Percentiles rank a stretch among this genome's conserved stretches.
Conservation (phyloP, 2,329 filamentous ascomycete species). For the Penicillium sp. region DNA sequence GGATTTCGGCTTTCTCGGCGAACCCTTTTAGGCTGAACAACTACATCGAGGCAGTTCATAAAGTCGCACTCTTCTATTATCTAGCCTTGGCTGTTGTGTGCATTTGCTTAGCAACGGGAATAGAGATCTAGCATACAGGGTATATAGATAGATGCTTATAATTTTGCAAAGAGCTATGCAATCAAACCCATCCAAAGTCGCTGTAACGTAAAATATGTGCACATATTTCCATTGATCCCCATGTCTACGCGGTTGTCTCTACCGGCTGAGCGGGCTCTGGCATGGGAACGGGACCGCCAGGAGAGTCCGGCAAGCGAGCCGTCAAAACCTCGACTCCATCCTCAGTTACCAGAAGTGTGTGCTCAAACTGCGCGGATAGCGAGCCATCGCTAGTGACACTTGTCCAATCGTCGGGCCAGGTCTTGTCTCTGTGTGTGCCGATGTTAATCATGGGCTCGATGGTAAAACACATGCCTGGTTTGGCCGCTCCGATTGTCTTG, state of each 20-base stretch:
- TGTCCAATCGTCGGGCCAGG: conserved; percentile 99
- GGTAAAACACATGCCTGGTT: conserved; percentile 96
- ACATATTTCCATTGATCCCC: not conserved
- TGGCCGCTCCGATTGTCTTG: conserved; percentile 90
- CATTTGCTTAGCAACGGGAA: not conserved
- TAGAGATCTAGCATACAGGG: not conserved
- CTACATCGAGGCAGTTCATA: too few species aligned
- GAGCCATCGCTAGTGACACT: conserved; percentile 88
- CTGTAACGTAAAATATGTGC: not conserved
- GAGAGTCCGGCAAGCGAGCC: conserved; percentile 66
- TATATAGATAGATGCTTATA: not conserved
- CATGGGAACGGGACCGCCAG: conserved; percentile 67
- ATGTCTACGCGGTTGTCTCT: conserved; percentile 2
- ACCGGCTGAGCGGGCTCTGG: conserved; percentile 30
- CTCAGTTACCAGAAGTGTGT: conserved; percentile 79
- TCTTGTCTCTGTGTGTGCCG: conserved; percentile 86
- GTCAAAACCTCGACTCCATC: conserved; percentile 78
- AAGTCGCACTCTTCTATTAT: not conserved
- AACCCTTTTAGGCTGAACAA: too few species aligned
- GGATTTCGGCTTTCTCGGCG: conserved; percentile 2
- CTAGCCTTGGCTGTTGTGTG: not conserved
- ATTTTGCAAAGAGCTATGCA: conserved; percentile 7
- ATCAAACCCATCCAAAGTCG: not conserved
- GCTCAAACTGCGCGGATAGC: conserved; percentile 90
- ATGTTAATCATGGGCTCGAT: conserved; percentile 98